These are phyloP conservation scores for Euphorbia tirucalli DNA, from an alignment of 345 rosid species.

Conservation along the genomic window DNA sequence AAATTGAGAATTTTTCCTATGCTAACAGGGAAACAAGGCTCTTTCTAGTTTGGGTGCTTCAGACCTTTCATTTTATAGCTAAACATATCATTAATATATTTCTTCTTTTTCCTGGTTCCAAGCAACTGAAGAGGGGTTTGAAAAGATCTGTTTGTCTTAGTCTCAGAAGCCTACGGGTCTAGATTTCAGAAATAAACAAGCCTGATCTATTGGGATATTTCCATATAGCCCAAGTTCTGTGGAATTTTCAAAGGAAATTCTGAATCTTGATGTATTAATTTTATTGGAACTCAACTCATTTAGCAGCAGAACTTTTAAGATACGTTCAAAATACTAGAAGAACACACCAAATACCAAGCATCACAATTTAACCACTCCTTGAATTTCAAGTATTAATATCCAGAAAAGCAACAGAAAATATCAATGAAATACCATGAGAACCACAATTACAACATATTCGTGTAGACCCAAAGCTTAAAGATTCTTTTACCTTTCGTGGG, in stretches of 20 bases:
- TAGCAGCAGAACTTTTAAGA: background rate
- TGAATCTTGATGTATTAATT: no score
- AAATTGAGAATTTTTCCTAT: background rate
- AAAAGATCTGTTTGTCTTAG: constrained; percentile 1
- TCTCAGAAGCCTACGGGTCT: background rate
- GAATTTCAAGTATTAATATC: background rate
- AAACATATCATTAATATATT: background rate
- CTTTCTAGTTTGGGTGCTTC: background rate
- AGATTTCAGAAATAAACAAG: background rate
- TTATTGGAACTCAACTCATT: background rate
- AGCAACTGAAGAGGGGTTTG: background rate
- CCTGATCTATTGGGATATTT: background rate
- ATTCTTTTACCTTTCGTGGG: background rate
- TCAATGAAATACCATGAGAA: background rate
- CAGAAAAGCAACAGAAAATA: background rate
- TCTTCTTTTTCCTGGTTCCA: background rate
- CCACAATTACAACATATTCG: background rate
- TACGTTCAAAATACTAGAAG: background rate
- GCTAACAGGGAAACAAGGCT: background rate
- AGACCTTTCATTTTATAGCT: background rate
- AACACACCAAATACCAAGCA: background rate
- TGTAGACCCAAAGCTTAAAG: background rate
- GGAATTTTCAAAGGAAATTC: background rate
- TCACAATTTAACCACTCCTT: background rate
- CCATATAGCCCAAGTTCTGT: background rate